Conservation (phyloP, 345 rosid species). For the Citrus unshiu region DNA sequence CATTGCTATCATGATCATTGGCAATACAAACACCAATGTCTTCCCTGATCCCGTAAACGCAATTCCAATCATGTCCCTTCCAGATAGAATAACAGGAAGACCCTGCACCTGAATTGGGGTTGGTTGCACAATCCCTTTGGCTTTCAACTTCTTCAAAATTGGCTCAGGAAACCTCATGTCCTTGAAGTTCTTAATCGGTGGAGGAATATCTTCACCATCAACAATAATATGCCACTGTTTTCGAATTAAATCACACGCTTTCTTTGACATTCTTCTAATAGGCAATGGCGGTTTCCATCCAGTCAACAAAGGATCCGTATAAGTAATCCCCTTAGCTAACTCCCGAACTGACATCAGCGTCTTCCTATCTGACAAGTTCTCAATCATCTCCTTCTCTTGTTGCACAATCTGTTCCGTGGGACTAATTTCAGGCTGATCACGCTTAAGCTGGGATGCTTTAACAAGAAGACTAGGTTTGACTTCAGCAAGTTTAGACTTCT, state of each 20-base stretch:
- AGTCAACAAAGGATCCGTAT: constrained; percentile 66
- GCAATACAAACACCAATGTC: constrained; percentile 84
- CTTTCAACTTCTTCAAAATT: constrained; percentile 61
- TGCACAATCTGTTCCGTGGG: constrained; percentile 73
- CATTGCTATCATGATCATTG: constrained; percentile 79
- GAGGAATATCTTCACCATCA: constrained; percentile 84
- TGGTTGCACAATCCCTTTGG: constrained; percentile 87
- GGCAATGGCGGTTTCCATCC: constrained; percentile 89
- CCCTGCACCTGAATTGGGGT: constrained; percentile 96
- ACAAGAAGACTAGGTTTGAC: constrained; percentile 86
- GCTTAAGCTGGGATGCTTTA: constrained; percentile 83
- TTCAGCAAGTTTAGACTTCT: constrained; percentile 63
- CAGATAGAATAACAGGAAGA: constrained; percentile 76
- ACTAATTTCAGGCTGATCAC: constrained; percentile 74
- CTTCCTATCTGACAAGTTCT: constrained; percentile 75
- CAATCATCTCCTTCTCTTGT: constrained; percentile 96
- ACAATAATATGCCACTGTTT: constrained; percentile 94
- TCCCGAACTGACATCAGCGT: constrained; percentile 88
- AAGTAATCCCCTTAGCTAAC: constrained; percentile 86
- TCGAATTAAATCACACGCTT: constrained; percentile 58
- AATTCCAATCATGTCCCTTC: constrained; percentile 94
- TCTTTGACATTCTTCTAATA: constrained; percentile 57
- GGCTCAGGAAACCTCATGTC: constrained; percentile 88
- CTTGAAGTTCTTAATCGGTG: constrained; percentile 72
- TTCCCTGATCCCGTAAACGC: constrained; percentile 93